A percentile compares a stretch with the other conserved stretches of the same genome.
phyloP scores from a whole-genome alignment of 441 rosid species.

The Erodium texanum region DNA sequence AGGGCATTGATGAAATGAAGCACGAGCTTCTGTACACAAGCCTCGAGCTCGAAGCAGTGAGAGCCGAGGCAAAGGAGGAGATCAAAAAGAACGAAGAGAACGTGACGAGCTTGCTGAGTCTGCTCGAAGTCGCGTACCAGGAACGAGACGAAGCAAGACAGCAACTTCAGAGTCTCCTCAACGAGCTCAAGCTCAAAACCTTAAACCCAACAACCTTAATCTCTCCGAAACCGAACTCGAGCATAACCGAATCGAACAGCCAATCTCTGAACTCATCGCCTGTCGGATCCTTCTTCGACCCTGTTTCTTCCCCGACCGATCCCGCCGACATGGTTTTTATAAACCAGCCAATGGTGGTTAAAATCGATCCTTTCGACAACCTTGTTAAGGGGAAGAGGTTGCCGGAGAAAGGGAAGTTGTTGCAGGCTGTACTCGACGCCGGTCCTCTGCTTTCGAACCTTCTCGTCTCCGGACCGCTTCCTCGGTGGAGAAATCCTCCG shows the following conservation, averaged over 20 bases:
- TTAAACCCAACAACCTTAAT: too few relatives aligned
- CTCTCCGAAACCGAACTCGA: slow-evolving; percentile 19
- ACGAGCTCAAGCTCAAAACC: slow-evolving; percentile 22
- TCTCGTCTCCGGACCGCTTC: slow-evolving; percentile 76
- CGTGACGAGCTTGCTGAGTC: slow-evolving; percentile 35
- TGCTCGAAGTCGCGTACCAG: slow-evolving; percentile 47
- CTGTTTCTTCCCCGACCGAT: slow-evolving; percentile 63
- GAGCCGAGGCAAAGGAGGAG: slow-evolving; percentile 49
- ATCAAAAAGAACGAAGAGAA: slow-evolving; percentile 43
- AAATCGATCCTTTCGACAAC: slow-evolving; percentile 42
- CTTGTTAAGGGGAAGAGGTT: slow-evolving; percentile 42
- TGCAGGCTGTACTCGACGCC: slow-evolving; percentile 57
- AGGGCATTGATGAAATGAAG: slow-evolving; percentile 55
- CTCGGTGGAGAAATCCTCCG: slow-evolving; percentile 74
- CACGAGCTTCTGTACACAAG: slow-evolving; percentile 52
- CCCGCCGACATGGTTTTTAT: slow-evolving; percentile 33
- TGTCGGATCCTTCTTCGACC: slow-evolving; percentile 55
- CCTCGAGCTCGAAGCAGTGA: slow-evolving; percentile 51
- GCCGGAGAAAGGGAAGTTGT: slow-evolving; percentile 62
- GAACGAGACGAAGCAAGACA: slow-evolving; percentile 81
- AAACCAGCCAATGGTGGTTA: background rate
- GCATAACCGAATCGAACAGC: slow-evolving; percentile 74
- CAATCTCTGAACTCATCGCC: slow-evolving; percentile 59
- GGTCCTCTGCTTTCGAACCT: slow-evolving; percentile 77
- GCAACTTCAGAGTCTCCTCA: slow-evolving; percentile 44